Conservation (phyloP, 106 monocot genomes). For the Posidonia australis region DNA sequence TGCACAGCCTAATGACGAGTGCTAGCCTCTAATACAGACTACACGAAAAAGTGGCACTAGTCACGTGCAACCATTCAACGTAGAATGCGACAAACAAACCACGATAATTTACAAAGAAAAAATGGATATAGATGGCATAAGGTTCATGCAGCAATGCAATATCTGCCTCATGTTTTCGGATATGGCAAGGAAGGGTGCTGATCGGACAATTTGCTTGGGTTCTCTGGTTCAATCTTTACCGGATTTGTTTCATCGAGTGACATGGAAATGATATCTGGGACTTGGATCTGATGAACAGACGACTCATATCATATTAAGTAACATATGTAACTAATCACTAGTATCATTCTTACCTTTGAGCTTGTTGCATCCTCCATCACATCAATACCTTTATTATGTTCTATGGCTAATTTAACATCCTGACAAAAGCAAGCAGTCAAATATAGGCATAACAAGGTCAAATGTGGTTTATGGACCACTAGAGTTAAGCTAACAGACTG, state of each 20-base stretch:
- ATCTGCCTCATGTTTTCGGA: slow-evolving; percentile 9
- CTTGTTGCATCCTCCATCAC: not conserved
- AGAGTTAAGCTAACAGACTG: too few relatives aligned
- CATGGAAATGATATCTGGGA: slow-evolving; percentile 2
- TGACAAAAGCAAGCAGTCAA: not conserved
- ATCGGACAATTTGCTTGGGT: slow-evolving; percentile 6
- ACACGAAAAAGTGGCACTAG: too few relatives aligned
- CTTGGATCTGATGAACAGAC: not conserved
- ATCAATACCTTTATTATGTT: slow-evolving; percentile 2
- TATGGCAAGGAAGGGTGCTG: slow-evolving; percentile 5
- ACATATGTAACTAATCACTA: too few relatives aligned
- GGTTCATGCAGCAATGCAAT: too few relatives aligned
- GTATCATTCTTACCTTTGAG: not conserved
- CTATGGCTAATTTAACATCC: slow-evolving; percentile 3
- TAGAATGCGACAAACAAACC: too few relatives aligned
- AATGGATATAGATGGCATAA: too few relatives aligned
- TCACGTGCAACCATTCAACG: too few relatives aligned
- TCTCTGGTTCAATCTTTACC: slow-evolving; percentile 6
- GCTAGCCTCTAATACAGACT: too few relatives aligned
- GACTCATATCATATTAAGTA: not conserved
- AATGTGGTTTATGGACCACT: too few relatives aligned
- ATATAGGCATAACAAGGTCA: too few relatives aligned
- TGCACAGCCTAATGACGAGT: too few relatives aligned
- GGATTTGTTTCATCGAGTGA: not conserved
- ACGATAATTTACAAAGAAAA: too few relatives aligned